These are phyloP conservation scores for Thalia dealbata DNA, from an alignment of 176 grass and related monocot genomes.

Conservation along the genomic window DNA sequence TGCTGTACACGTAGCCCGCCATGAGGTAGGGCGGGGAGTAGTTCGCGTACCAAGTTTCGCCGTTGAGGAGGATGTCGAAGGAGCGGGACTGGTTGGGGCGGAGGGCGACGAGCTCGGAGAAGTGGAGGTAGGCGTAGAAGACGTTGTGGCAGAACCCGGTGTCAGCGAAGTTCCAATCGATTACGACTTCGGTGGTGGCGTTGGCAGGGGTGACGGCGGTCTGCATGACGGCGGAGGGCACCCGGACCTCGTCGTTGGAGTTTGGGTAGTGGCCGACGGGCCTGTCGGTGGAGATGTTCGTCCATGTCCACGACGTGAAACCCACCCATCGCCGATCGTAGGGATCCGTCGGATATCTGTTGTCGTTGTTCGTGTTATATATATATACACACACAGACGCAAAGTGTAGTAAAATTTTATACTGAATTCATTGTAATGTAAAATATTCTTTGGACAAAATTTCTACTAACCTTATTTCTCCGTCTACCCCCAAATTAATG, in stretches of 20 bases:
- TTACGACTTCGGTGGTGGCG: slow-evolving; percentile 16
- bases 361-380: too few species aligned
- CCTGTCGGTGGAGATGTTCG: slow-evolving; percentile 11
- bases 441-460: too few species aligned
- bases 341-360: slow-evolving; percentile 45
- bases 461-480: too few species aligned
- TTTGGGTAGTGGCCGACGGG: not conserved
- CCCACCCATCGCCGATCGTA: slow-evolving; percentile 38
- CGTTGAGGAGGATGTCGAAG: slow-evolving; percentile 35
- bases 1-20: not conserved
- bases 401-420: too few species aligned
- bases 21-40: slow-evolving; percentile 18
- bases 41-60: not conserved
- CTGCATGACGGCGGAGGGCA: slow-evolving; percentile 34
- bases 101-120: slow-evolving; percentile 25
- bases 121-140: slow-evolving; percentile 20
- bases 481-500: not conserved
- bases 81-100: not conserved
- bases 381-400: too few species aligned
- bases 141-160: slow-evolving; percentile 2
- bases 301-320: not conserved
- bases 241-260: not conserved
- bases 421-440: too few species aligned
- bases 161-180: not conserved
- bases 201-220: slow-evolving; percentile 26